Evolutionary conservation across 371 early-diverging fungal species (phyloP).

Genomic region (Apophysomyces ossiformis): DNA sequence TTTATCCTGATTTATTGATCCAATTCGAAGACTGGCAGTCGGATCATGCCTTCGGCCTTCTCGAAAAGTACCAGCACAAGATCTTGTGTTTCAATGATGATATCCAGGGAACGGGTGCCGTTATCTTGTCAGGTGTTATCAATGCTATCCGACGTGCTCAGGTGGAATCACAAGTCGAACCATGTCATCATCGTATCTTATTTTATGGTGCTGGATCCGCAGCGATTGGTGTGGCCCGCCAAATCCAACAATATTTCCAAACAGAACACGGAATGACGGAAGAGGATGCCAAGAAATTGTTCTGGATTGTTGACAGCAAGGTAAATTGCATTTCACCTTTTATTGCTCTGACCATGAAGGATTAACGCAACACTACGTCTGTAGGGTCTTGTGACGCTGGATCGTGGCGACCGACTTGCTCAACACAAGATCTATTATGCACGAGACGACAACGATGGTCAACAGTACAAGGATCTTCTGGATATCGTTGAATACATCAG

Average conservation of each 20-base stretch:
- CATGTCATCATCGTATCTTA: slow-evolving; percentile 80
- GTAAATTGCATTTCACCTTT: slow-evolving; percentile 9
- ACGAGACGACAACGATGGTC: slow-evolving; percentile 74
- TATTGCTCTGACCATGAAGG: neutral
- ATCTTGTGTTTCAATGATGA: slow-evolving; percentile 79
- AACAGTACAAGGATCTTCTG: slow-evolving; percentile 69
- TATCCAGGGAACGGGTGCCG: slow-evolving; percentile 85
- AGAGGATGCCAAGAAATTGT: slow-evolving; percentile 74
- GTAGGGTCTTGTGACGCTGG: slow-evolving; percentile 73
- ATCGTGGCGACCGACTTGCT: slow-evolving; percentile 87
- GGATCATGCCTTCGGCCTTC: slow-evolving; percentile 81
- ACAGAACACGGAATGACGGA: slow-evolving; percentile 67
- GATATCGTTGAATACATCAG: slow-evolving; percentile 76
- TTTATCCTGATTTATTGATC: slow-evolving; percentile 80
- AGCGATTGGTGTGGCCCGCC: slow-evolving; percentile 89
- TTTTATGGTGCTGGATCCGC: slow-evolving; percentile 92
- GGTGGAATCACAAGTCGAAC: slow-evolving; percentile 55
- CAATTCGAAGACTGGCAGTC: slow-evolving; percentile 96
- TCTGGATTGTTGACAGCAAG: slow-evolving; percentile 90
- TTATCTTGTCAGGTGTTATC: slow-evolving; percentile 89
- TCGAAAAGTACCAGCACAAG: slow-evolving; percentile 69
- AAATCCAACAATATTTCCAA: slow-evolving; percentile 79
- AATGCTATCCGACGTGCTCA: slow-evolving; percentile 76
- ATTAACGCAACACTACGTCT: neutral
- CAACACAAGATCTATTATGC: slow-evolving; percentile 85